Percentiles rank a stretch among this genome's conserved stretches.
Conservation (phyloP, 345 rosid species). For the Linum usitatissimum region DNA sequence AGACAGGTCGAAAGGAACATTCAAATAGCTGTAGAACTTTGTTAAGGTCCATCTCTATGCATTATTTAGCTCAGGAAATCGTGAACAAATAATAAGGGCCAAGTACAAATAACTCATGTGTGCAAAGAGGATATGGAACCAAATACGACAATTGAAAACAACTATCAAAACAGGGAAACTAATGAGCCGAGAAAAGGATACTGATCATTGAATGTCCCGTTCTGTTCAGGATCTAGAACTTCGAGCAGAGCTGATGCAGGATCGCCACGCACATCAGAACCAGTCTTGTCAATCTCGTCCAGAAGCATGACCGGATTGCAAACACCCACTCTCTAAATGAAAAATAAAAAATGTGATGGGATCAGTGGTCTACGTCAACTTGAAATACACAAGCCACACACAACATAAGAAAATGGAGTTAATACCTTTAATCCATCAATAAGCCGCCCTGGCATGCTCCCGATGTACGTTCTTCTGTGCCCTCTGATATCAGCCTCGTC, state of each 20-base stretch:
- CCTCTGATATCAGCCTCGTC: conserved; percentile 99
- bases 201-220: conserved; percentile 87
- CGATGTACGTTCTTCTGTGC: conserved; percentile 97
- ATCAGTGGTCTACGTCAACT: conserved; percentile 2
- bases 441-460: conserved; percentile 99
- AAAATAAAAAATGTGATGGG: conserved; percentile 27
- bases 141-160: too few relatives aligned
- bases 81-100: neutral
- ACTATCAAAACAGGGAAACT: neutral
- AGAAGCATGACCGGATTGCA: conserved; percentile 95
- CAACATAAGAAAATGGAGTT: neutral
- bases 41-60: conserved; percentile 34
- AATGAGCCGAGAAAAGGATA: conserved; percentile 44
- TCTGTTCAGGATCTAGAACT: conserved; percentile 99
- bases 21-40: conserved; percentile 58
- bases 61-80: neutral
- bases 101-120: too few relatives aligned
- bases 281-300: conserved; percentile 98
- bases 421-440: conserved; percentile 90
- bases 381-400: neutral
- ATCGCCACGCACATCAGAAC: conserved; percentile 96
- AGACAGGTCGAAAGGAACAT: conserved; percentile 95
- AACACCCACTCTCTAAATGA: conserved; percentile 72
- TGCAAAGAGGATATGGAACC: too few relatives aligned
- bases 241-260: conserved; percentile 97